Conservation (phyloP, 352 stramenopile species). For the Phytophthora citricola region DNA sequence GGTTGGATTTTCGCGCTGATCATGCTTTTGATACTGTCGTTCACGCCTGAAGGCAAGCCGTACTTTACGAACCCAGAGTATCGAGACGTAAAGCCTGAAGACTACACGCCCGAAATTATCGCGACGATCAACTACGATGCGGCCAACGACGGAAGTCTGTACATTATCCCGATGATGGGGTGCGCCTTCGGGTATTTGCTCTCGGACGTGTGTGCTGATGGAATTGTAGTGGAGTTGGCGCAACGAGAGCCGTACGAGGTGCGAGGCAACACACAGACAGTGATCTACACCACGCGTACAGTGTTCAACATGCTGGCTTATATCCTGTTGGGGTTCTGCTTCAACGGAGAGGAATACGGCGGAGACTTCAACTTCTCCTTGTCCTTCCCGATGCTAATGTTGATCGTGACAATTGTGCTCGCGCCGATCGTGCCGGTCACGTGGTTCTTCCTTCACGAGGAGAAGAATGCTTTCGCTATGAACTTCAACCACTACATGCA, state of each 20-base stretch:
- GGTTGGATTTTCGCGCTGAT: slow-evolving; percentile 47
- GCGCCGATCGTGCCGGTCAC: slow-evolving; percentile 45
- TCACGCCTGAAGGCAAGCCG: slow-evolving; percentile 39
- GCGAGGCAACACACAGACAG: slow-evolving; percentile 51
- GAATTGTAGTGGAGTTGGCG: slow-evolving; percentile 53
- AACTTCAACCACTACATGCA: slow-evolving; percentile 51
- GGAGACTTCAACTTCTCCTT: slow-evolving; percentile 52
- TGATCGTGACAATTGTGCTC: slow-evolving; percentile 45
- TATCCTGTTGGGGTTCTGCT: slow-evolving; percentile 48
- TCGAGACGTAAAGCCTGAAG: slow-evolving; percentile 46
- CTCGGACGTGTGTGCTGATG: slow-evolving; percentile 56
- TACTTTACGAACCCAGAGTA: slow-evolving; percentile 50
- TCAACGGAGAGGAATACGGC: slow-evolving; percentile 59
- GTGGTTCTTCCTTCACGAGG: slow-evolving; percentile 54
- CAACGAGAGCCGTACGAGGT: slow-evolving; percentile 52
- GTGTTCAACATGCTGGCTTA: slow-evolving; percentile 48
- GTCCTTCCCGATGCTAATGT: slow-evolving; percentile 52
- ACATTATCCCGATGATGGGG: slow-evolving; percentile 58
- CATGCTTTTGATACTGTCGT: slow-evolving; percentile 53
- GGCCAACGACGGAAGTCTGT: slow-evolving; percentile 38
- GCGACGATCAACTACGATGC: slow-evolving; percentile 50
- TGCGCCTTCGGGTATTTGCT: slow-evolving; percentile 56
- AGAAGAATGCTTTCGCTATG: slow-evolving; percentile 38
- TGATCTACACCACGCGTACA: slow-evolving; percentile 58
- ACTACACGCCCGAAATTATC: slow-evolving; percentile 56